phyloP scores from a whole-genome alignment of 148 eudicot species.

The Hydrangea macrophylla region DNA sequence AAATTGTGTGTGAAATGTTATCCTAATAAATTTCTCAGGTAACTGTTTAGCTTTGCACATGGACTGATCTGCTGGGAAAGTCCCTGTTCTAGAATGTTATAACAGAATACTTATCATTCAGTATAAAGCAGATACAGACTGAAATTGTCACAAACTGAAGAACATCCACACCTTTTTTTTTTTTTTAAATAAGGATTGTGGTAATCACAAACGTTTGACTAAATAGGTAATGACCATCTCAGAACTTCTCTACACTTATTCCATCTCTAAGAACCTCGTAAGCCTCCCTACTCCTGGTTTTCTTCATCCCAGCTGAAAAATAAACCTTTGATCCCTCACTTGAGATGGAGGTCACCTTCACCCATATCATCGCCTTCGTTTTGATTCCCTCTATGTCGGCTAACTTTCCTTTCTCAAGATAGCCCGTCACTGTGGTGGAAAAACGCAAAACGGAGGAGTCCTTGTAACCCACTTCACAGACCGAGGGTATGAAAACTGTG shows the following conservation, averaged over 20 bases:
- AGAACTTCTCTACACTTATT: conserved; percentile 66
- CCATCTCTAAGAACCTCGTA: conserved; percentile 86
- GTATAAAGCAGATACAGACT: neutral
- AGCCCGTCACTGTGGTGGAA: conserved; percentile 75
- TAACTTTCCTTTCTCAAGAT: conserved; percentile 85
- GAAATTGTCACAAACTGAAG: neutral
- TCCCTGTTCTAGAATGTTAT: neutral
- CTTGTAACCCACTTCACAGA: conserved; percentile 88
- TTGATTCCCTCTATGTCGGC: conserved; percentile 85
- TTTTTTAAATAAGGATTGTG: no score
- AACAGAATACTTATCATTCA: neutral
- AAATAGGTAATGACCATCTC: conserved; percentile 23
- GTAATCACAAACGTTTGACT: no score
- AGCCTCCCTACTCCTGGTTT: conserved; percentile 69
- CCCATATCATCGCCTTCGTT: conserved; percentile 89
- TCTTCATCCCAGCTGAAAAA: conserved; percentile 82
- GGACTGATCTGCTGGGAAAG: neutral
- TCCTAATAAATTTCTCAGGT: no score
- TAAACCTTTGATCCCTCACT: conserved; percentile 69
- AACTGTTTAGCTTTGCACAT: neutral
- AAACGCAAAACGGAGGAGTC: conserved; percentile 87
- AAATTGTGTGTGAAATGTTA: no score
- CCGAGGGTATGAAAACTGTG: conserved; percentile 63
- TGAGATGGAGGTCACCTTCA: conserved; percentile 67
- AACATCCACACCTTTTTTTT: no score